These are phyloP conservation scores for Taphrina wiesneri DNA, from an alignment of 1,139 yeast genomes.

Conservation along the genomic window DNA sequence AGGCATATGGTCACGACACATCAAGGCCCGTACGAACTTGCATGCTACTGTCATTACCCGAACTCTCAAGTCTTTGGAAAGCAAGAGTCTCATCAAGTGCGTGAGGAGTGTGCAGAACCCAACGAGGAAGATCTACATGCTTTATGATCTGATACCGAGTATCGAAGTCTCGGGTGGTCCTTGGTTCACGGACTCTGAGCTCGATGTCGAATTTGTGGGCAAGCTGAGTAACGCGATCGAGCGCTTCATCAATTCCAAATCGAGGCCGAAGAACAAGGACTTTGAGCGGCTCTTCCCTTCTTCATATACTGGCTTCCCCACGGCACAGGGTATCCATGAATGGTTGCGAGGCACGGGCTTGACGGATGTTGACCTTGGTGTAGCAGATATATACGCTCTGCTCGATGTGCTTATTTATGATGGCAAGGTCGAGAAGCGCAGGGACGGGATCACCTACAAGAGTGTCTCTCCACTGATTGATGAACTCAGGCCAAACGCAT, in stretches of 20 bases:
- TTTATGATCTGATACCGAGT: conserved; percentile 88
- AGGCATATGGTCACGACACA: conserved; percentile 91
- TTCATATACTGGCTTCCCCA: conserved; percentile 57
- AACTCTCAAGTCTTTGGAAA: conserved; percentile 79
- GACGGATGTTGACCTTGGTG: conserved; percentile 75
- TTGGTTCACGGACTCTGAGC: conserved; percentile 95
- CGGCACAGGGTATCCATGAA: conserved; percentile 68
- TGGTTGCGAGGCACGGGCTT: conserved; percentile 68
- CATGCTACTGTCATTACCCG: conserved; percentile 90
- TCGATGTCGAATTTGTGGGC: conserved; percentile 91
- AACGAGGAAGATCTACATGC: conserved; percentile 95
- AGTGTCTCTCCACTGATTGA: conserved; percentile 43
- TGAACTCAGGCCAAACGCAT: conserved; percentile 44
- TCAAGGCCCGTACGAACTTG: conserved; percentile 83
- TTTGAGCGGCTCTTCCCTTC: conserved; percentile 50
- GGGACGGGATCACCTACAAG: conserved; percentile 49
- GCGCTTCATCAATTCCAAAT: conserved; percentile 73
- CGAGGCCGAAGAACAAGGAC: conserved; percentile 32
- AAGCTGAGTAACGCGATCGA: conserved; percentile 80
- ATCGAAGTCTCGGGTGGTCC: conserved; percentile 98
- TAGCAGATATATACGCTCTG: conserved; percentile 71
- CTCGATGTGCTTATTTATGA: conserved; percentile 89
- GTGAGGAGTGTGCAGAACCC: conserved; percentile 90
- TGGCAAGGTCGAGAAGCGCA: conserved; percentile 72
- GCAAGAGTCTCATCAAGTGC: conserved; percentile 80